Conservation (phyloP, 2,329 filamentous ascomycete species). For the Colletotrichum orbiculare region DNA sequence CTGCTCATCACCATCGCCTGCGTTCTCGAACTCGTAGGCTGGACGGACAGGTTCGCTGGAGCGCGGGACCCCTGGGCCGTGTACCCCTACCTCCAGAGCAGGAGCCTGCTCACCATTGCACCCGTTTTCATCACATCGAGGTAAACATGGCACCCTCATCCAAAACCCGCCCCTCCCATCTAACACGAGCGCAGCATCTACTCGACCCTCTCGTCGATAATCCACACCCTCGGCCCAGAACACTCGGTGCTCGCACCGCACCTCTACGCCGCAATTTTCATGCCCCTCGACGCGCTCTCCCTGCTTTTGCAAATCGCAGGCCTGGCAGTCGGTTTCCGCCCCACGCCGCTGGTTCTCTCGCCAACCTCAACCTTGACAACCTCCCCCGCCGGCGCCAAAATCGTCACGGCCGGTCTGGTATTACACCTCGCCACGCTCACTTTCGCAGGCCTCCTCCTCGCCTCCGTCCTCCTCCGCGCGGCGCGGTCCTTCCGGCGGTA, state of each 20-base stretch:
- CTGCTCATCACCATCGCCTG: conserved; percentile 40
- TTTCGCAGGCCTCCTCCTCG: conserved; percentile 41
- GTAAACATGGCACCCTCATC: conserved; percentile 31
- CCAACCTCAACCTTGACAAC: conserved; percentile 5
- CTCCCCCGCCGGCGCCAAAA: conserved; percentile 38
- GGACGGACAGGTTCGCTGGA: conserved; percentile 40
- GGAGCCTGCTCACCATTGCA: conserved; percentile 42
- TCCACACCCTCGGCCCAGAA: conserved; percentile 43
- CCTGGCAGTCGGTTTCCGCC: conserved; percentile 42
- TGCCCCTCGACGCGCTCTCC: conserved; percentile 41
- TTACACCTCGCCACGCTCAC: conserved; percentile 42
- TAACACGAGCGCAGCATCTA: conserved; percentile 41
- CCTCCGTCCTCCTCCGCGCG: conserved; percentile 40
- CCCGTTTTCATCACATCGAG: conserved; percentile 43
- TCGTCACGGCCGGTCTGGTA: conserved; percentile 42
- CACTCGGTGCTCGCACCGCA: conserved; percentile 42
- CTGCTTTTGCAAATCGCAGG: conserved; percentile 43
- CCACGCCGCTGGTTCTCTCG: conserved; percentile 22
- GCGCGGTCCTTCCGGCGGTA: conserved; percentile 38
- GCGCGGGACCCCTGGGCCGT: conserved; percentile 41
- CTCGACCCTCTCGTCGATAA: conserved; percentile 40
- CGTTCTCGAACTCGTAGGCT: conserved; percentile 42
- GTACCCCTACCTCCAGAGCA: conserved; percentile 40
- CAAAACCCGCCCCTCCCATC: background rate
- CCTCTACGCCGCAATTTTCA: conserved; percentile 41